phyloP scores from a whole-genome alignment of 1,139 yeast species.

The Magnusiomyces tetraspermus region DNA sequence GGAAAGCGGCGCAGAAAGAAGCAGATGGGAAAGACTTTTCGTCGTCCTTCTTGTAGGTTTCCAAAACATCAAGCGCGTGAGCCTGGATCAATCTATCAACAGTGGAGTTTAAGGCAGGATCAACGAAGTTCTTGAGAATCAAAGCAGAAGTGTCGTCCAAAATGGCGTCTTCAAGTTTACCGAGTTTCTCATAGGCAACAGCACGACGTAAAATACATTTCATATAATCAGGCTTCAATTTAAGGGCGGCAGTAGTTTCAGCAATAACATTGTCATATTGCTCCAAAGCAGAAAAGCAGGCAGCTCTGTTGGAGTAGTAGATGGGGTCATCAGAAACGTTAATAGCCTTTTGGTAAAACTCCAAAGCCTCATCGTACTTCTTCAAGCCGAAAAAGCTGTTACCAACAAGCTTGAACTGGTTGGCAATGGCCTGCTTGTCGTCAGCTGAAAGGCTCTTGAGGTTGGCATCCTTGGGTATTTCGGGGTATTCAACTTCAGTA shows the following conservation, averaged over 20 bases:
- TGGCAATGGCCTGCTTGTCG: slow-evolving; percentile 61
- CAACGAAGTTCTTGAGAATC: slow-evolving; percentile 45
- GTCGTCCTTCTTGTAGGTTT: slow-evolving; percentile 42
- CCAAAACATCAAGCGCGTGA: slow-evolving; percentile 48
- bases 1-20: slow-evolving; percentile 75
- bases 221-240: slow-evolving; percentile 77
- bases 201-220: slow-evolving; percentile 69
- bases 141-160: slow-evolving; percentile 74
- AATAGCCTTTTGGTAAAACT: slow-evolving; percentile 70
- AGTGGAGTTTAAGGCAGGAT: slow-evolving; percentile 66
- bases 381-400: slow-evolving; percentile 64
- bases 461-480: slow-evolving; percentile 32
- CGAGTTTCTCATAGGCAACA: slow-evolving; percentile 76
- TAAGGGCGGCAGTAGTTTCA: slow-evolving; percentile 79
- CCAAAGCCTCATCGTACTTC: slow-evolving; percentile 56
- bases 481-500: slow-evolving; percentile 27
- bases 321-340: slow-evolving; percentile 68
- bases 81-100: slow-evolving; percentile 75
- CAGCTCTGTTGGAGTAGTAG: slow-evolving; percentile 88
- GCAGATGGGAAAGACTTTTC: slow-evolving; percentile 69
- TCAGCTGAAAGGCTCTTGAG: slow-evolving; percentile 41
- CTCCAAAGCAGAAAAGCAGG: slow-evolving; percentile 79
- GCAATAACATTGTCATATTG: slow-evolving; percentile 75
- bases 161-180: slow-evolving; percentile 73
- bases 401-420: slow-evolving; percentile 81